These are phyloP conservation scores for Moniliella sp. DNA, from an alignment of 1,284 basidiomycete species.

Conservation along the genomic window DNA sequence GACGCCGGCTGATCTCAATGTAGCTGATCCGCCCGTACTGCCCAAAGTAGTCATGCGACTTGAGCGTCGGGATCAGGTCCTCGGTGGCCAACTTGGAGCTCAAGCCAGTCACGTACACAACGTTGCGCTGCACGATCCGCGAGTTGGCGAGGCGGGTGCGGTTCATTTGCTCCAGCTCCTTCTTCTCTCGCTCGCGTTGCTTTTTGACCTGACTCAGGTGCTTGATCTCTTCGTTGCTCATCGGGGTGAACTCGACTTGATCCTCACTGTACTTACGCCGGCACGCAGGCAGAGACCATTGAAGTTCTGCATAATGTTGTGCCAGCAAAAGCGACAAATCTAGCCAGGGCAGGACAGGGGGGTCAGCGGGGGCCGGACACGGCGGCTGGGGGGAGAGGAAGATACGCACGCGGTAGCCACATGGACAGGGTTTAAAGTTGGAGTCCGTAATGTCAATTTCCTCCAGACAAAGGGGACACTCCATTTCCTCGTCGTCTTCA, in stretches of 20 bases:
- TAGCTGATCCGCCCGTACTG: conserved; percentile 96
- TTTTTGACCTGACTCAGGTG: conserved; percentile 87
- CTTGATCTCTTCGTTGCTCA: conserved; percentile 85
- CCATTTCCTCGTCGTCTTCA: conserved; percentile 91
- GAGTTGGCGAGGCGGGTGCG: conserved; percentile 76
- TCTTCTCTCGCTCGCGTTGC: conserved; percentile 77
- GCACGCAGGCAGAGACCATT: conserved; percentile 95
- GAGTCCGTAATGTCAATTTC: conserved; percentile 97
- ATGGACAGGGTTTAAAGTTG: conserved; percentile 96
- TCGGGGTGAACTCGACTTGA: conserved; percentile 79
- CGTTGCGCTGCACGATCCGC: conserved; percentile 82
- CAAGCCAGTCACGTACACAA: conserved; percentile 86
- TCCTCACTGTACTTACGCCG: conserved; percentile 79
- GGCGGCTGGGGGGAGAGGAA: too few species aligned
- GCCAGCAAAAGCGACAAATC: conserved; percentile 99
- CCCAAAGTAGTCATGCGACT: conserved; percentile 89
- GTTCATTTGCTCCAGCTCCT: conserved; percentile 71
- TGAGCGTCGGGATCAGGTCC: conserved; percentile 79
- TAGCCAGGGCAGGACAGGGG: conserved; percentile 31
- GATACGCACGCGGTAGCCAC: conserved; percentile 86
- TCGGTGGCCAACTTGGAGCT: conserved; percentile 75
- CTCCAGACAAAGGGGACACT: conserved; percentile 92
- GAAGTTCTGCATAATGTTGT: conserved; percentile 86
- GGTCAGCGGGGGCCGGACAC: too few species aligned
- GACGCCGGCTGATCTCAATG: conserved; percentile 76